Percentiles rank a stretch among this genome's conserved stretches.
phyloP scores from a whole-genome alignment of 2,329 filamentous ascomycete genomes.

The Fusarium sp. region DNA sequence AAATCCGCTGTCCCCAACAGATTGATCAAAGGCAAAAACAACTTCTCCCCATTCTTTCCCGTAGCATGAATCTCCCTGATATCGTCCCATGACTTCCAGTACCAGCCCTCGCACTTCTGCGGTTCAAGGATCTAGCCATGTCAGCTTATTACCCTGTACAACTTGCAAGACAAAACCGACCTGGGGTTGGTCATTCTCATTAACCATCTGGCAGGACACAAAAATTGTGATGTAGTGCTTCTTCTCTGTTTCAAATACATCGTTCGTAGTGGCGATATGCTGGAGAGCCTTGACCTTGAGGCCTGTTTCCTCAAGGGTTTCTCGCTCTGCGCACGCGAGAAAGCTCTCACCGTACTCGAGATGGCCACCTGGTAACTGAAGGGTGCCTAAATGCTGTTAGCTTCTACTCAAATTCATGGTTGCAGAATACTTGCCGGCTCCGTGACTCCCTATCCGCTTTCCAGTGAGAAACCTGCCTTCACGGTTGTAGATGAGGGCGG shows the following conservation, averaged over 20 bases:
- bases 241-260: constrained; percentile 64
- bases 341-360: constrained; percentile 74
- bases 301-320: constrained; percentile 76
- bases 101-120: constrained; percentile 61
- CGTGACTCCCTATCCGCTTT: constrained; percentile 59
- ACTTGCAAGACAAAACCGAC: constrained; percentile 53
- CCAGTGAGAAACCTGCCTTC: constrained; percentile 59
- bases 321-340: constrained; percentile 70
- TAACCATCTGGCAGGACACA: constrained; percentile 61
- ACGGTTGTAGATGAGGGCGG: constrained; percentile 55
- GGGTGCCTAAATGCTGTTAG: constrained; percentile 57
- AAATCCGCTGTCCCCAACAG: constrained; percentile 41
- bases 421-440: constrained; percentile 50
- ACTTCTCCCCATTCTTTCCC: constrained; percentile 27
- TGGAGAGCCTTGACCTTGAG: constrained; percentile 62
- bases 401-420: accelerated
- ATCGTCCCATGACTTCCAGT: constrained; percentile 58
- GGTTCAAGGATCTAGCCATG: constrained; percentile 53
- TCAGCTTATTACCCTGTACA: background rate
- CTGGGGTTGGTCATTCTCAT: constrained; percentile 59
- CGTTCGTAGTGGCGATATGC: constrained; percentile 72
- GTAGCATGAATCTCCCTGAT: constrained; percentile 44
- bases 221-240: constrained; percentile 83
- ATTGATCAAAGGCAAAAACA: constrained; percentile 48
- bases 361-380: constrained; percentile 78